phyloP scores from a whole-genome alignment of 805 yeast genomes.

The Cyberlindnera misumaiensis region DNA sequence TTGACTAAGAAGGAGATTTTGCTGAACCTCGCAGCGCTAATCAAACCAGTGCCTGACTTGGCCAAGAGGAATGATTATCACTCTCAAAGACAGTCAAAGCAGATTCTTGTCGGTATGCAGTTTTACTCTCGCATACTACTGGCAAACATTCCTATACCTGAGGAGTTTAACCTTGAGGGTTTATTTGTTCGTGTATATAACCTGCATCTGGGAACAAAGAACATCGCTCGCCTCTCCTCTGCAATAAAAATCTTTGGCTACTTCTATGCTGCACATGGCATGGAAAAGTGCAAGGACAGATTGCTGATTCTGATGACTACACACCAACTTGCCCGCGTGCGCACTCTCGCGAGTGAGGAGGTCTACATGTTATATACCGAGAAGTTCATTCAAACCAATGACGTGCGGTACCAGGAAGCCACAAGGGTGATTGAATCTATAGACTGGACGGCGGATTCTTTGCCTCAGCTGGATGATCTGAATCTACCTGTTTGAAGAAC shows the following conservation, averaged over 20 bases:
- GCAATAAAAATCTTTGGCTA: slow-evolving; percentile 40
- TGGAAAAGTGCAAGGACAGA: slow-evolving; percentile 15
- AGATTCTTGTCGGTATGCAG: slow-evolving; percentile 19
- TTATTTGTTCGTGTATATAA: slow-evolving; percentile 47
- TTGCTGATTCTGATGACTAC: slow-evolving; percentile 25
- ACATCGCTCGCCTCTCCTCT: slow-evolving; percentile 29
- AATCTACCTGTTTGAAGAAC: background rate
- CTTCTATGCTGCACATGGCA: slow-evolving; percentile 21
- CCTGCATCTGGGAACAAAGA: slow-evolving; percentile 44
- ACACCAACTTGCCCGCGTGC: slow-evolving; percentile 28
- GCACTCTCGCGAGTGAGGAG: slow-evolving; percentile 35
- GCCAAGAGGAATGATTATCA: slow-evolving; percentile 2
- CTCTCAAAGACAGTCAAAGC: slow-evolving; percentile 14
- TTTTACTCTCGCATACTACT: slow-evolving; percentile 19
- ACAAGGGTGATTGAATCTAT: slow-evolving; percentile 4
- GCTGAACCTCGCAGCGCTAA: slow-evolving; percentile 21
- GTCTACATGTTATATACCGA: slow-evolving; percentile 32
- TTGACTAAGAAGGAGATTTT: slow-evolving; percentile 12
- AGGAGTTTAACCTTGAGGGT: slow-evolving; percentile 22
- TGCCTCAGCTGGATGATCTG: no score
- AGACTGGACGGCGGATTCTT: no score
- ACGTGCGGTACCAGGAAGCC: slow-evolving; percentile 24
- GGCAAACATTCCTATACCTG: slow-evolving; percentile 16
- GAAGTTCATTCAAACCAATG: slow-evolving; percentile 24
- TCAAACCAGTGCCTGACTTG: slow-evolving; percentile 18